These are phyloP conservation scores for Penicillium pulvis DNA, from an alignment of 495 filamentous ascomycete genomes.

Conservation along the genomic window DNA sequence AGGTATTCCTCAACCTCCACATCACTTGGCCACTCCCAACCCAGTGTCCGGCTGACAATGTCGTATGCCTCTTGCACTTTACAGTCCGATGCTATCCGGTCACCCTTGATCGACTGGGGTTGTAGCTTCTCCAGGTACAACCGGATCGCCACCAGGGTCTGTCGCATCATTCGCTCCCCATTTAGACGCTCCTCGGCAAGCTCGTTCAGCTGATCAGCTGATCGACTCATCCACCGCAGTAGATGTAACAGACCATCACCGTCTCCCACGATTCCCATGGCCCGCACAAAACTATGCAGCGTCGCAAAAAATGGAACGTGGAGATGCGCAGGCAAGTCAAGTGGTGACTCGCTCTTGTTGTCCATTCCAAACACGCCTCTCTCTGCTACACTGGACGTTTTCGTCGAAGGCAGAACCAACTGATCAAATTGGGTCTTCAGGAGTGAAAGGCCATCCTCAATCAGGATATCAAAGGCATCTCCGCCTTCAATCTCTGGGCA, in stretches of 20 bases:
- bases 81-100: constrained; percentile 26
- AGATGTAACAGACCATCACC: constrained; percentile 51
- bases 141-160: constrained; percentile 53
- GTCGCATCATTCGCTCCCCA: constrained; percentile 47
- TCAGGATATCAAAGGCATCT: constrained; percentile 32
- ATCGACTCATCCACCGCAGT: constrained; percentile 55
- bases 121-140: constrained; percentile 52
- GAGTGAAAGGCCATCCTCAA: constrained; percentile 31
- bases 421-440: constrained; percentile 43
- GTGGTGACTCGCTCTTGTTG: constrained; percentile 12
- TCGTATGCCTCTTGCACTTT: constrained; percentile 42
- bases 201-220: constrained; percentile 37
- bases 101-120: constrained; percentile 1
- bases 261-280: constrained; percentile 52
- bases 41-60: constrained; percentile 44
- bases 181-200: constrained; percentile 42
- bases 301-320: constrained; percentile 46
- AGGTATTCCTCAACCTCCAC: constrained; percentile 53
- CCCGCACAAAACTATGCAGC: constrained; percentile 56
- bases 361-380: constrained; percentile 21
- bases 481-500: constrained; percentile 2
- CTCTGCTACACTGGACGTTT: constrained; percentile 28
- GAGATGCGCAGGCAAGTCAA: constrained; percentile 35
- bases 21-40: constrained; percentile 59
- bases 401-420: constrained; percentile 36